Conservation (phyloP, 805 yeast genomes). For the Wickerhamomyces chaumierensis region DNA sequence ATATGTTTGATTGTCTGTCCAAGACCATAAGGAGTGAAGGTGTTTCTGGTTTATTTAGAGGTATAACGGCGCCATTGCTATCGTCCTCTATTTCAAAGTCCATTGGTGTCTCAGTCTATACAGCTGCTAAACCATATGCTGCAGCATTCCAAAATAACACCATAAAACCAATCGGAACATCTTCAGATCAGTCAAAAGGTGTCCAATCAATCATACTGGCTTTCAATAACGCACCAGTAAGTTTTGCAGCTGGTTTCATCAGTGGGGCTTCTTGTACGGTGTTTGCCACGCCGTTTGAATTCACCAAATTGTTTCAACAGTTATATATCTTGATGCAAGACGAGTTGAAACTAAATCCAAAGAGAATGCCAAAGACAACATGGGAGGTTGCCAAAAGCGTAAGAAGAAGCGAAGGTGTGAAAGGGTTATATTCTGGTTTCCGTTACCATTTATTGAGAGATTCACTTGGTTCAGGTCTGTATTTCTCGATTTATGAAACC, state of each 20-base stretch:
- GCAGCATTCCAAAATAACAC: slow-evolving; percentile 13
- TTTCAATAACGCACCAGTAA: slow-evolving; percentile 31
- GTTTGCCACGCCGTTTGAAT: slow-evolving; percentile 78
- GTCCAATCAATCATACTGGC: slow-evolving; percentile 10
- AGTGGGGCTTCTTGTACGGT: slow-evolving; percentile 57
- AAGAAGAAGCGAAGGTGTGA: slow-evolving; percentile 43
- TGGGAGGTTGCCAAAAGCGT: slow-evolving; percentile 40
- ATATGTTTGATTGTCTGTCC: slow-evolving; percentile 44
- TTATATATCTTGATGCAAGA: slow-evolving; percentile 33
- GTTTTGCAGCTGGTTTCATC: slow-evolving; percentile 45
- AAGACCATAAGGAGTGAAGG: slow-evolving; percentile 55
- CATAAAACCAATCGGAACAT: slow-evolving; percentile 7
- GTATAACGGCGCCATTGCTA: slow-evolving; percentile 62
- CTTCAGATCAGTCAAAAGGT: slow-evolving; percentile 4
- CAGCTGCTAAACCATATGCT: slow-evolving; percentile 36
- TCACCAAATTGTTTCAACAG: slow-evolving; percentile 74
- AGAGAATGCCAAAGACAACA: slow-evolving; percentile 24
- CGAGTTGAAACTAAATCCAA: slow-evolving; percentile 20
- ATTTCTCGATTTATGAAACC: slow-evolving; percentile 68
- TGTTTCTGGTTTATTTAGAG: slow-evolving; percentile 58
- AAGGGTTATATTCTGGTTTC: slow-evolving; percentile 66
- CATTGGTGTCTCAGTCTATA: slow-evolving; percentile 52
- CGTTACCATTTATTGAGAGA: slow-evolving; percentile 60
- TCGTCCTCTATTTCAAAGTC: slow-evolving; percentile 59
- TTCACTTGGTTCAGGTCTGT: slow-evolving; percentile 58